phyloP scores from a whole-genome alignment of 257 asterid genomes.

The Paraleonurus japonicus region DNA sequence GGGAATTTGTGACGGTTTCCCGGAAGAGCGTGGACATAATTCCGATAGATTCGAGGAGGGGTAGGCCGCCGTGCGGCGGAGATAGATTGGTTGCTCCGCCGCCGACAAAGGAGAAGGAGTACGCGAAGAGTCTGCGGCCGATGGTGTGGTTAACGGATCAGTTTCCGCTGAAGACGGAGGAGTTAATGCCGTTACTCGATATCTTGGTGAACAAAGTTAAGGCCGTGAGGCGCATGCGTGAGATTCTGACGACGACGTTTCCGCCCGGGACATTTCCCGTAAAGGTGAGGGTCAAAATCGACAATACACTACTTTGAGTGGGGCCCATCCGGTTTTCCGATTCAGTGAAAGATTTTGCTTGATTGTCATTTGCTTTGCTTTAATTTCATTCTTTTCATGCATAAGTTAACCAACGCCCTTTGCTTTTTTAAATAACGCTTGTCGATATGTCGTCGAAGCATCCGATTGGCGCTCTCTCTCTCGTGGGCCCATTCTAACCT shows the following conservation, averaged over 20 bases:
- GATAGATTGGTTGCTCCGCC: constrained; percentile 60
- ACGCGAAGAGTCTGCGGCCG: constrained; percentile 72
- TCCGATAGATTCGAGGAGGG: constrained; percentile 53
- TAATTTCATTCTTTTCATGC: constrained; percentile 64
- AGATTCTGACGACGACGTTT: constrained; percentile 91
- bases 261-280: constrained; percentile 89
- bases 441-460: constrained; percentile 32
- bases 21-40: constrained; percentile 89
- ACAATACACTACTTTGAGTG: constrained; percentile 1
- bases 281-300: constrained; percentile 70
- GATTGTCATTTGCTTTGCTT: constrained; percentile 26
- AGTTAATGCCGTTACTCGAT: constrained; percentile 87
- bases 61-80: constrained; percentile 29
- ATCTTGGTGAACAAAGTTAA: constrained; percentile 81
- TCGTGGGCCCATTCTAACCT: constrained; percentile 11
- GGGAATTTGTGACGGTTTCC: constrained; percentile 73
- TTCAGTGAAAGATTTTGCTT: constrained; percentile 36
- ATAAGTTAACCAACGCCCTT: constrained; percentile 21
- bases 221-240: constrained; percentile 92
- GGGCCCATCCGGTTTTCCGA: constrained; percentile 33
- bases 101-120: constrained; percentile 85
- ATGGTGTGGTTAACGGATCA: constrained; percentile 85
- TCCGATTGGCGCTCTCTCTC: constrained; percentile 10
- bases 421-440: constrained; percentile 28
- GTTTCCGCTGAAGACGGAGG: constrained; percentile 91